phyloP scores from a whole-genome alignment of 805 yeast species.

The Ogataea ramenticola region DNA sequence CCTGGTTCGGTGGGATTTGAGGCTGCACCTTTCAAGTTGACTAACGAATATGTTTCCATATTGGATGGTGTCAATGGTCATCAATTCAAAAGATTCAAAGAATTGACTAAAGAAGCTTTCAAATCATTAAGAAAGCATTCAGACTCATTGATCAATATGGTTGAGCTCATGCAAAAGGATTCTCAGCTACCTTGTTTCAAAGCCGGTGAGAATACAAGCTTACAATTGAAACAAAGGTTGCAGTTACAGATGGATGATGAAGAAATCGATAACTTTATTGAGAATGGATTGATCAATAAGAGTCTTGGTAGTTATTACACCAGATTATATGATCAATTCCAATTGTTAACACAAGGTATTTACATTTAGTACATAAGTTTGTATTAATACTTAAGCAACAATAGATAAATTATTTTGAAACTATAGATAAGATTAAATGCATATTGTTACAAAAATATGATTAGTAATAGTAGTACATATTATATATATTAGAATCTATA shows the following conservation, averaged over 20 bases:
- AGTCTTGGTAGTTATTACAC: constrained; percentile 87
- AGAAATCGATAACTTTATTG: constrained; percentile 75
- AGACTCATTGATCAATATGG: constrained; percentile 71
- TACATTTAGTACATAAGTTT: too few relatives aligned
- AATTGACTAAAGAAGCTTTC: constrained; percentile 66
- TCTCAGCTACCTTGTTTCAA: constrained; percentile 87
- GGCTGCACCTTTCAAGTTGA: constrained; percentile 93
- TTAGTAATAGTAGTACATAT: neutral
- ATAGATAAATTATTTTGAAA: too few relatives aligned
- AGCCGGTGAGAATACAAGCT: constrained; percentile 78
- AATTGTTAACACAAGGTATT: constrained; percentile 90
- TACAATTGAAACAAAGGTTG: constrained; percentile 71
- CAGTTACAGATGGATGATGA: constrained; percentile 68
- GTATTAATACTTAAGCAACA: too few relatives aligned
- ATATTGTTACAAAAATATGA: neutral
- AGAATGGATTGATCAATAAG: constrained; percentile 63
- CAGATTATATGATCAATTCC: constrained; percentile 90
- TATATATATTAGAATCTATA: too few relatives aligned
- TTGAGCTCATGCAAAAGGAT: constrained; percentile 90
- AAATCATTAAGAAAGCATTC: constrained; percentile 64
- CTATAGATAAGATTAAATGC: constrained; percentile 9
- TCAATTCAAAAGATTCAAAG: constrained; percentile 52
- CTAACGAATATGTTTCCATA: constrained; percentile 81
- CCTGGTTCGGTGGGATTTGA: constrained; percentile 98
- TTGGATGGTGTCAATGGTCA: constrained; percentile 72